These are phyloP conservation scores for Rosa rugosa DNA, from an alignment of 306 rosid genomes.

Conservation along the genomic window DNA sequence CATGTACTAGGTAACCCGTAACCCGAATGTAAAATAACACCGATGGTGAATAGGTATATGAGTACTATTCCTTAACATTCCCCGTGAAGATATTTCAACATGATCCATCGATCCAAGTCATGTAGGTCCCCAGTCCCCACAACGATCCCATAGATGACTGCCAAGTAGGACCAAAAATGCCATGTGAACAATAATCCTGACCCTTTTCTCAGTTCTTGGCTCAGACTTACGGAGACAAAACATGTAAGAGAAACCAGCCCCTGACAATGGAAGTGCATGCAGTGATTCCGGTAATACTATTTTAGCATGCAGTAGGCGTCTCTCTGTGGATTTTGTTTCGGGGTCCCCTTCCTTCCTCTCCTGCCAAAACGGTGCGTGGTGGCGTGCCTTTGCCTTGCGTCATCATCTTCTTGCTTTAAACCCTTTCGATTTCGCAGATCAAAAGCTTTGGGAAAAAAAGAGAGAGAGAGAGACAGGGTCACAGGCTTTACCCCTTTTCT, in stretches of 20 bases:
- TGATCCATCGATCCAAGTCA: slow-evolving; percentile 2
- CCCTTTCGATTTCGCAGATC: slow-evolving; percentile 6
- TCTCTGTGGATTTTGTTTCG: slow-evolving; percentile 6
- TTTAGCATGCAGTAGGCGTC: slow-evolving; percentile 9
- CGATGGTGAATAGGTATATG: too few relatives aligned
- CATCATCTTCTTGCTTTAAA: slow-evolving; percentile 30
- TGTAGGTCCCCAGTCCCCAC: not conserved
- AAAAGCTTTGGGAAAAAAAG: not conserved
- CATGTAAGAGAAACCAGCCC: not conserved
- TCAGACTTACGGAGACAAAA: not conserved
- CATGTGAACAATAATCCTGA: not conserved
- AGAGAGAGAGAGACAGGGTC: not conserved
- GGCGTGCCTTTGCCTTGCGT: slow-evolving; percentile 35
- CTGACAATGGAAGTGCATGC: not conserved
- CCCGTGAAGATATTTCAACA: not conserved
- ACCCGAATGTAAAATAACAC: too few relatives aligned
- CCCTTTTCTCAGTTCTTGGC: not conserved
- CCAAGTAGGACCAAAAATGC: not conserved
- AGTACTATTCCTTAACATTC: too few relatives aligned
- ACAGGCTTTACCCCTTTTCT: slow-evolving; percentile 16
- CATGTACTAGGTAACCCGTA: too few relatives aligned
- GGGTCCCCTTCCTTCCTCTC: not conserved
- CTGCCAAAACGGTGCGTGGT: slow-evolving; percentile 12
- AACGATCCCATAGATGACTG: not conserved
- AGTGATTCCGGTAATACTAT: slow-evolving; percentile 1